Base-by-base conservation (phyloP, 1,284 basidiomycete species). In the Ustilago bromivora region DNA sequence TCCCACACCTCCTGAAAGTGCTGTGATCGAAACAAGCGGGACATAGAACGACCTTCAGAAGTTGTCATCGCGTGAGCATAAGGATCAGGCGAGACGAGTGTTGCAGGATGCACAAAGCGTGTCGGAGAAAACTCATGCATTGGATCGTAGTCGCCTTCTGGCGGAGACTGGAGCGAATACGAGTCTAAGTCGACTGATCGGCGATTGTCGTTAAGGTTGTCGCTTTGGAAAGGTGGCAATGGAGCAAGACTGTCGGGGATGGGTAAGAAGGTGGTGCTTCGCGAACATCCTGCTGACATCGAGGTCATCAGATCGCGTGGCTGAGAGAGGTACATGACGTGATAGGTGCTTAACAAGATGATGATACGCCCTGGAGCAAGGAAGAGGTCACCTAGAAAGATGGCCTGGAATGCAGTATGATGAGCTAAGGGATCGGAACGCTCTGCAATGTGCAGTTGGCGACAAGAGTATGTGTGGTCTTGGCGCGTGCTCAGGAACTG, bases 1-100 rank as follows among this genome's bases (percentile, higher is more conserved):
- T 70, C 57, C 76, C 76, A 77, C 2, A 77, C 57, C 19, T 19
- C 51, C 32, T 68, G 57, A 19, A 68, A 71, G 43, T 76, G 64
- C 35, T 59, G 64, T 19, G 73, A 65, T 34, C 73, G 67, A 36
- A 67, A 63, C 52, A 43, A 55, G 7, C 63, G 66, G 3, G 65
- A 67, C 52, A 53, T 47, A 17, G 66, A 59, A 19, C 41, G 32
- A 15, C 57, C 36, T n/a, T 63, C 38, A 12, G 51, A 57, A 28
- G 41, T 55, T 1, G 51, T 35, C 23, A 31, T 9, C 2, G 35
- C n/a, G 1, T 4, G 8, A 6, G 43, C 4, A n/a, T 28, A 31
- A 2, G 38, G 8, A 13, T 53, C 55, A 6, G 49, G 17, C 28
- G 35, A n/a, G 31, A 12, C 6, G 23, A 55, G 57, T 6, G n/a